Base-by-base conservation (phyloP, 345 rosid species). In the Cardamine chenopodiifolia region DNA sequence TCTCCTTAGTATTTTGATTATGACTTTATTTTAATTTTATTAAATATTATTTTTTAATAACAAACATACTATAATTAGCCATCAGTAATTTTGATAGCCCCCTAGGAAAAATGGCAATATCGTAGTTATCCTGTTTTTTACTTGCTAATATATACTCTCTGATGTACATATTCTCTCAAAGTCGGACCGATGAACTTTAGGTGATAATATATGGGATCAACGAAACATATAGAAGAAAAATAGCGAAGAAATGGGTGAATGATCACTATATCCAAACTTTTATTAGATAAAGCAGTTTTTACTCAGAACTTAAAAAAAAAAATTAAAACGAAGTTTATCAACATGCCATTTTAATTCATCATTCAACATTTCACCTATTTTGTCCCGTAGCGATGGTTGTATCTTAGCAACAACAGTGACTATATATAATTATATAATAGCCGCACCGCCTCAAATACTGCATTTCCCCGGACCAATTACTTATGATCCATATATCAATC, bases 361-460 rank as follows among this genome's bases (percentile, higher is more conserved):
- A 63, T 15, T 52, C 70, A 52, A 14, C 44, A 50, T 28, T 9
- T 62, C 70, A 62, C 50, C 40, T 25, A 39, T 52, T 50, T 72
- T 62, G 69, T 40, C 23, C 23, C 19, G 3, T 62, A 23, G 64
- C 22, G 70, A 56, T 26, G 57, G 28, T 55, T 73, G 37, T 44
- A 65, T 54, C 26, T 44, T 57, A 40, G 70, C 54, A 26, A 39
- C 53, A 29, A 42, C 70, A 53, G 52, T 39, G 52, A 35, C 23
- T 17, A 23, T 1, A 23, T 2, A n/a, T 23, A 2, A 23, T 2
- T 23, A 23, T n/a, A 57, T 23, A 58, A 57, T 47, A 39, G 39
- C 61, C 32, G 14, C 78, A 74, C 72, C 72, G 78, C 78, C 60
- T 66, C 67, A 59, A 48, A 63, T 10, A 64, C 44, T 62, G 29